Evolutionary conservation across 1,284 basidiomycete species (phyloP).

Genomic region (Inonotus obliquus): DNA sequence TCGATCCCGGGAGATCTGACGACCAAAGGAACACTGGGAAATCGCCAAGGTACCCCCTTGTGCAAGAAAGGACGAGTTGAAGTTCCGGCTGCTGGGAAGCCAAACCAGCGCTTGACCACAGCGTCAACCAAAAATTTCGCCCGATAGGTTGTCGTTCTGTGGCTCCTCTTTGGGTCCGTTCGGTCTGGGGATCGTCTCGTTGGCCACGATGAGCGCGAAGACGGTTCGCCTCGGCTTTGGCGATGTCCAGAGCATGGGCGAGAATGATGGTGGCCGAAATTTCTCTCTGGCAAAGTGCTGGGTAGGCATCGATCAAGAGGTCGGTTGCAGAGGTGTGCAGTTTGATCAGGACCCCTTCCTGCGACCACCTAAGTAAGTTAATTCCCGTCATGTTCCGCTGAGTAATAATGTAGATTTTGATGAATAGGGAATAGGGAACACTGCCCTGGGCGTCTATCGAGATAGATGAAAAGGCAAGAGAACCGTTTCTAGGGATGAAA

Average conservation of each 20-base stretch:
- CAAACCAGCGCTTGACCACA: conserved; percentile 36
- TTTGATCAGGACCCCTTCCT: background rate
- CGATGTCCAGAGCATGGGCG: conserved; percentile 42
- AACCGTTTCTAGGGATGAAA: background rate
- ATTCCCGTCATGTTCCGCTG: conserved; percentile 3
- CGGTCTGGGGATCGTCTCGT: conserved; percentile 2
- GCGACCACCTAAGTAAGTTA: background rate
- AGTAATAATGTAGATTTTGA: conserved; percentile 1
- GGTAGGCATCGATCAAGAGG: conserved; percentile 2
- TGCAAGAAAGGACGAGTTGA: conserved; percentile 46
- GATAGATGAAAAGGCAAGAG: background rate
- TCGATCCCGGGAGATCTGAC: conserved; percentile 19
- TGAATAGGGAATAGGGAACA: background rate
- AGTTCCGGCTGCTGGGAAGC: conserved; percentile 31
- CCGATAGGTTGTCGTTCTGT: conserved; percentile 9
- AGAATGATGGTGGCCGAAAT: conserved; percentile 48
- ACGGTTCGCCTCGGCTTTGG: conserved; percentile 34
- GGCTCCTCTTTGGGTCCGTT: conserved; percentile 6
- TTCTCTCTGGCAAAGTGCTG: conserved; percentile 37
- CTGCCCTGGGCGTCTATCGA: background rate
- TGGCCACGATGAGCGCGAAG: conserved; percentile 34
- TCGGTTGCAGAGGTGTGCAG: conserved; percentile 9
- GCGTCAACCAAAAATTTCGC: conserved; percentile 44
- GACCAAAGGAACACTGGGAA: conserved; percentile 53
- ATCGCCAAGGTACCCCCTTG: conserved; percentile 38